Conservation (phyloP, 495 filamentous ascomycete species). For the Venustampulla echinocandica region DNA sequence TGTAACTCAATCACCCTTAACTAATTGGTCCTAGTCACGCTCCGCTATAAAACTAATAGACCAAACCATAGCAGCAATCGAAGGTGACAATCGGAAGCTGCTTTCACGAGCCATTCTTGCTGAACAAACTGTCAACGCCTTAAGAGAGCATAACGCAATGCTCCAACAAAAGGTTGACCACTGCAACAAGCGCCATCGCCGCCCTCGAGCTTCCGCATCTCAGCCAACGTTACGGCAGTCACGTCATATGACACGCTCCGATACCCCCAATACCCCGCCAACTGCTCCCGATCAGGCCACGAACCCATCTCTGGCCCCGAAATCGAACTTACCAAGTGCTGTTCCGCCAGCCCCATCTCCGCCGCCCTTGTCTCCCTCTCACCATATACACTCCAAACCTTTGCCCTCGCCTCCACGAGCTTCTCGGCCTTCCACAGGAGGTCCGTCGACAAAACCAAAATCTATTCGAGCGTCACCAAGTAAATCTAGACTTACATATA, state of each 20-base stretch:
- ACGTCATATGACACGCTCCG: neutral
- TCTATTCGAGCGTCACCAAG: neutral
- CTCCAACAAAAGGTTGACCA: constrained; percentile 17
- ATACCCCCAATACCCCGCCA: neutral
- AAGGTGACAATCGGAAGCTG: constrained; percentile 16
- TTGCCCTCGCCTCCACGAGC: neutral
- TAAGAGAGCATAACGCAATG: constrained; percentile 11
- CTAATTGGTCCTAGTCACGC: constrained; percentile 14
- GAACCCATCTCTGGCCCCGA: neutral
- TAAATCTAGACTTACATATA: neutral
- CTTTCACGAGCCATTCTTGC: constrained; percentile 13
- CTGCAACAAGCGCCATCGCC: constrained; percentile 10
- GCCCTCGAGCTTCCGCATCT: neutral
- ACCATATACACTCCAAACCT: neutral
- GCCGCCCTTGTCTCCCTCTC: neutral
- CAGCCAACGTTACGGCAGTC: neutral
- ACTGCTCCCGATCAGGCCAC: neutral
- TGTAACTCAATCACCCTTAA: neutral
- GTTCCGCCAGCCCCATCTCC: neutral
- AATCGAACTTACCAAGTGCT: neutral
- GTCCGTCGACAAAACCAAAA: neutral
- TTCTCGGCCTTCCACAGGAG: neutral
- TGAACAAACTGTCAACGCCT: constrained; percentile 12
- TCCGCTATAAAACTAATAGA: constrained; percentile 15
- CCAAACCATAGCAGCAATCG: constrained; percentile 19